Evolutionary conservation across 164 flowering plant species (phyloP), one percentile per base, ranked within the genome.

Genomic region (Magnolia officinalis): DNA sequence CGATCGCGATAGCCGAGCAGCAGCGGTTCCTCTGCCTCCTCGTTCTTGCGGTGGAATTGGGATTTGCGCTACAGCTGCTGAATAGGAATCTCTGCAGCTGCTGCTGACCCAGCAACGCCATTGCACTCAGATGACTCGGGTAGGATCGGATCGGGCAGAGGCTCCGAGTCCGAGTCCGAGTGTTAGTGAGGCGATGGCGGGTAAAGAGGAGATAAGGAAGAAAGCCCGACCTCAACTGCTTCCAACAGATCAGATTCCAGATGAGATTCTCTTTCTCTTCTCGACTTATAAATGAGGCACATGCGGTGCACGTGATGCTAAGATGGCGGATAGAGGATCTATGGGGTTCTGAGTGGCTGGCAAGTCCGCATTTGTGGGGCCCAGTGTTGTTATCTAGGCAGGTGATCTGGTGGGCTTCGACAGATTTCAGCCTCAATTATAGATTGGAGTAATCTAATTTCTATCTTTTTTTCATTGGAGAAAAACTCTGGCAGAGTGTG

Each of bases 1-100:
- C 89, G 29, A 95, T 89, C 18, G 97, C 95, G 6, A 95, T 90
- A 5, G 98, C 92, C 0, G 91, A 90, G 83, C 96, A 89, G 73
- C 83, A 80, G 20, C 73, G 82, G 81, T 78, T 50, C 71, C 70
- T 8, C 74, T 75, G 16, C 68, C 61, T 45, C 50, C 50, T 52
- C 26, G 52, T 31, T 76, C 55, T 75, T 83, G 65, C 51, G 76
- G 73, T 74, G 59, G 55, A 49, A 59, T 18, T 63, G 58, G 81
- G 71, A 73, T 19, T 74, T 83, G 74, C 61, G 81, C 70, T 73
- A 77, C 72, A 71, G 75, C 79, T 84, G 72, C 81, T 84, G 18
- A 81, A 24, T 20, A 85, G 77, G 82, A 85, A 87, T 72, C 83
- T 86, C 80, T 90, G 92, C 67, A 87, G 75, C 78, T 24, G 31